phyloP scores from a whole-genome alignment of 371 early-diverging fungal species.

The Apophysomyces elegans region DNA sequence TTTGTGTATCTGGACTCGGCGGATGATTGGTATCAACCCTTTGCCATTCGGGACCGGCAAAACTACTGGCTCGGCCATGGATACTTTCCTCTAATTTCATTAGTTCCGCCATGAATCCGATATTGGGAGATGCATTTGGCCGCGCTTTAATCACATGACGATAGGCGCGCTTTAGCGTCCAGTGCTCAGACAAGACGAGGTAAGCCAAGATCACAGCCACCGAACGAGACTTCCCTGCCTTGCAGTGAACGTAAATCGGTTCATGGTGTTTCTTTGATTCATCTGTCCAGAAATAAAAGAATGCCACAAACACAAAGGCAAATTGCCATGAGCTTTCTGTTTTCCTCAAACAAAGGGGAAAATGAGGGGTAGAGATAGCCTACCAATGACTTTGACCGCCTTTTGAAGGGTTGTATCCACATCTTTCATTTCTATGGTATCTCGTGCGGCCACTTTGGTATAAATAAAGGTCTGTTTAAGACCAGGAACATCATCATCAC shows the following conservation, averaged over 20 bases:
- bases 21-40: conserved; percentile 26
- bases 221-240: conserved; percentile 84
- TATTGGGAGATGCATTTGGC: conserved; percentile 79
- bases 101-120: conserved; percentile 85
- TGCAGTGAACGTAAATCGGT: conserved; percentile 85
- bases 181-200: conserved; percentile 65
- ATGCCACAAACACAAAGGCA: no score
- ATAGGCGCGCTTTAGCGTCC: conserved; percentile 76
- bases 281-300: conserved; percentile 25
- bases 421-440: conserved; percentile 65
- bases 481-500: conserved; percentile 62
- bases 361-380: conserved; percentile 1
- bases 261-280: conserved; percentile 47
- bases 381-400: conserved; percentile 66
- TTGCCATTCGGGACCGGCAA: conserved; percentile 45
- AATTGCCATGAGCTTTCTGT: background rate
- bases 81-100: conserved; percentile 71
- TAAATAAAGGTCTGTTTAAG: conserved; percentile 46
- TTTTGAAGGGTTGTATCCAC: conserved; percentile 52
- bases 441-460: conserved; percentile 60
- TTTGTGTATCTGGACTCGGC: conserved; percentile 44
- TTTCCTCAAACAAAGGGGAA: background rate
- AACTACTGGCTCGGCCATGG: conserved; percentile 53
- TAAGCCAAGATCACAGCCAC: conserved; percentile 81
- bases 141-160: conserved; percentile 68